Base-by-base conservation (phyloP, 768 basidiomycete species). In the Symmetrospora coprosmae region DNA sequence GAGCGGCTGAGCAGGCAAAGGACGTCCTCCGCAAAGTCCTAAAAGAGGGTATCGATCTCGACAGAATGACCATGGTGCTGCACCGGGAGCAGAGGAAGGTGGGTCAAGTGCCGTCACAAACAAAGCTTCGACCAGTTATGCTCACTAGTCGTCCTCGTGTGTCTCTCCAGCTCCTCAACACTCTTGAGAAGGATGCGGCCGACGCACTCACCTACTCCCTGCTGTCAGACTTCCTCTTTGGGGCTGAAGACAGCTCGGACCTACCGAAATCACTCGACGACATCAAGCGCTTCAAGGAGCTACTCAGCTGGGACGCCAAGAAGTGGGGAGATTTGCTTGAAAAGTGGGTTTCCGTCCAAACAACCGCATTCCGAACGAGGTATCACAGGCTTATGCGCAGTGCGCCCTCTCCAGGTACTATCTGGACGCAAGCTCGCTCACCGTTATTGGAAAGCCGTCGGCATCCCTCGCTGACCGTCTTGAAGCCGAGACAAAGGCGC, bases 361-460 rank as follows among this genome's bases (percentile, higher is more conserved):
- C 45, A 25, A 7, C 8, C 45, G 16, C 11, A 5, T 7, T n/a
- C 23, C 50, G 7, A n/a, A 30, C 1, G 19, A 51, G 21, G 13
- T 33, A 23, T 33, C 45, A 48, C n/a, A 34, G 63, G 27, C 8
- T 30, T 41, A 6, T 19, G 2, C 33, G 28, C 21, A 2, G 2
- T 52, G 30, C 46, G 14, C 13, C 31, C 30, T 21, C 4, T 37
- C 3, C 65, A 96, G 91, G 68, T 91, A 87, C 72, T 86, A 83
- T 65, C 75, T 90, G 48, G 78, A 85, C 58, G 79, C 81, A 0
- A 77, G 82, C 19, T 80, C 81, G 21, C 76, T 87, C 43, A 80
- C 87, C n/a, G 75, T 96, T 47, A 72, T 82, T 31, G 92, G 91
- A 23, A 87, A 82, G 69, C 94, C 94, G 2, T 97, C 94, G 1